Percentiles rank a stretch among this genome's conserved stretches.
Evolutionary conservation across 2,329 filamentous ascomycete species (phyloP).

Genomic region (Achaetomium macrosporum): DNA sequence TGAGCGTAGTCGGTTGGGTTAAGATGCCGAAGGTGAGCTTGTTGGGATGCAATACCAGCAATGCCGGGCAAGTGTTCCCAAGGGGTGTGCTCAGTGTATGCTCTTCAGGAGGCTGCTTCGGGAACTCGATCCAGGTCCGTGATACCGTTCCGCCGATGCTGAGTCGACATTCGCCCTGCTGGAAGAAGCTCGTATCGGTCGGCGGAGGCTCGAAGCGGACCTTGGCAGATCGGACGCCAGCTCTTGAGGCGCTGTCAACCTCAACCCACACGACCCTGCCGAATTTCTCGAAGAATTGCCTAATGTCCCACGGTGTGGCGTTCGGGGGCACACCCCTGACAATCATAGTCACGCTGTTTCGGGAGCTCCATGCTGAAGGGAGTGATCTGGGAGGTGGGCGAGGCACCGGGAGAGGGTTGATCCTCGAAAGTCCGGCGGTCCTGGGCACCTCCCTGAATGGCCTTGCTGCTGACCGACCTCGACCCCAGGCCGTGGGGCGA

Average conservation of each 20-base stretch:
- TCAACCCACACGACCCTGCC: constrained; percentile 54
- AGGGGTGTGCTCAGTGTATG: constrained; percentile 18
- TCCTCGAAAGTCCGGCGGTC: background rate
- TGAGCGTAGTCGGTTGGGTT: constrained; percentile 16
- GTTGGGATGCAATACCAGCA: constrained; percentile 5
- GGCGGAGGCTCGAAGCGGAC: constrained; percentile 57
- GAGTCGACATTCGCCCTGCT: constrained; percentile 28
- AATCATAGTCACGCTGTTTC: constrained; percentile 21
- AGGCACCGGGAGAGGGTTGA: background rate
- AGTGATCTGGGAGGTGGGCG: background rate
- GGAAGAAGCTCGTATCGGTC: constrained; percentile 42
- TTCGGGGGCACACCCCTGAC: constrained; percentile 32
- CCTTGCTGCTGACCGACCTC: background rate
- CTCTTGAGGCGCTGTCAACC: constrained; percentile 40
- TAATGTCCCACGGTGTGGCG: constrained; percentile 41
- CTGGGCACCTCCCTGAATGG: background rate
- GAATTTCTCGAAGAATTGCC: constrained; percentile 44
- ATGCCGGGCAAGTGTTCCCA: constrained; percentile 16
- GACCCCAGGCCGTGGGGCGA: background rate
- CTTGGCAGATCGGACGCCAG: constrained; percentile 36
- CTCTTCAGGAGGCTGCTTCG: background rate
- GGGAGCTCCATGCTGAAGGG: constrained; percentile 11
- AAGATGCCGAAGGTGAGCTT: constrained; percentile 23
- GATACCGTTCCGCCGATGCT: constrained; percentile 1
- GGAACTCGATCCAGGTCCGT: constrained; percentile 9